Percentiles rank a stretch among this genome's conserved stretches.
Conservation (phyloP, 2,329 filamentous ascomycete species). For the Rutstroemia sydowiana region DNA sequence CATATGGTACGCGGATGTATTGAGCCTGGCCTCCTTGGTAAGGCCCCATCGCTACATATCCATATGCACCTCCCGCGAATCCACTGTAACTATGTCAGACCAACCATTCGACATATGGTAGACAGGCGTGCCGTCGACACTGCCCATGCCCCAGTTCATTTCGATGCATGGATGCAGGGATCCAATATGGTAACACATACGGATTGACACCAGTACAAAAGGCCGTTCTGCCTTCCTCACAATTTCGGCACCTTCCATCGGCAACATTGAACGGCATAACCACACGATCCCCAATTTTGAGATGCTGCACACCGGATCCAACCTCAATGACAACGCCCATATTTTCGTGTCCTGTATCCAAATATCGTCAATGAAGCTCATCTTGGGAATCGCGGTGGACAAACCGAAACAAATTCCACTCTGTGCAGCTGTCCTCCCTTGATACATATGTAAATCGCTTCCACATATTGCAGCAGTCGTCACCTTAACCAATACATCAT, state of each 20-base stretch:
- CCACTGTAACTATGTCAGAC: conserved; percentile 28
- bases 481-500: conserved; percentile 37
- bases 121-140: no score
- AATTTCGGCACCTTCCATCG: conserved; percentile 80
- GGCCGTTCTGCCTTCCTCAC: conserved; percentile 66
- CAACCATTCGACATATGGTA: no score
- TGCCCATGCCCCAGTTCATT: no score
- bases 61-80: conserved; percentile 52
- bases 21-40: conserved; percentile 65
- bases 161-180: no score
- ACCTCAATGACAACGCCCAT: conserved; percentile 65
- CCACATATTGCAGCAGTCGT: conserved; percentile 31
- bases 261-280: conserved; percentile 79
- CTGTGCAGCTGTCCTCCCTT: conserved; percentile 56
- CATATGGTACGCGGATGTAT: conserved; percentile 57
- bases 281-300: conserved; percentile 69
- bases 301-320: conserved; percentile 59
- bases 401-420: conserved; percentile 52
- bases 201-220: conserved; percentile 65
- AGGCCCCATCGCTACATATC: conserved; percentile 55
- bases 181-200: conserved; percentile 2
- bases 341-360: conserved; percentile 69
- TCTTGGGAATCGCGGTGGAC: conserved; percentile 9
- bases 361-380: neutral
- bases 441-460: conserved; percentile 48